Base-by-base conservation (phyloP, 2,329 filamentous ascomycete species). In the Zymoseptoria tritici region DNA sequence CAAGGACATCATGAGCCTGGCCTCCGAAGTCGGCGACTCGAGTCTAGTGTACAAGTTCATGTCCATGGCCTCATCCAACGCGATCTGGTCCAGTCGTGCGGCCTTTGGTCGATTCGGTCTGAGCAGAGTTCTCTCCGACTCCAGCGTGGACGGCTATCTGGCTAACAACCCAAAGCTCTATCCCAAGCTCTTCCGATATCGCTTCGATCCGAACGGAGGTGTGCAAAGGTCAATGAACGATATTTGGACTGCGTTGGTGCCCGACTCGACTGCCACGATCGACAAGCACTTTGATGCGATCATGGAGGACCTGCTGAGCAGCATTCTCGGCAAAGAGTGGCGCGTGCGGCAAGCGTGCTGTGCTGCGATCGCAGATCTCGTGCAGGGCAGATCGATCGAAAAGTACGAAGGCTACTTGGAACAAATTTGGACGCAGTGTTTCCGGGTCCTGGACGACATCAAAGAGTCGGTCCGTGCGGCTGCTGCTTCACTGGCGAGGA, bases 21-120 rank as follows among this genome's bases (percentile, higher is more conserved):
- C 94, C n/a, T 90, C 93, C 51, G 94, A 99, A 76, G 92, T 97
- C 36, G 94, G 94, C 9, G 93, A 99, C 69, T 93, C 94, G 60
- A 92, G 89, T 67, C 80, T 99, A n/a, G 90, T 97, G 1, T 99
- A 99, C 78, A 91, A 92, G 62, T 97, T 99, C 77, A 99, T 99
- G 94, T 93, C 92, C 0, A 81, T 99, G 66, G 94, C 94, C 2
- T 91, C 91, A 1, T 96, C 97, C 70, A 95, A 96, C 54, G 91
- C 92, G 0, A 95, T 96, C 16, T 99, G 94, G 94, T 93, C 91
- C 1, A 96, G 91, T n/a, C 85, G 94, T 55, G 95, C 94, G 0
- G 94, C 94, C 0, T 97, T 99, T 75, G 94, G 94, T 2, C 84
- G 91, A 9, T 97, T 97, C 66, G 94, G 94, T 0, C 81, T 99